These are phyloP conservation scores for Penicillium steckii DNA, from an alignment of 495 filamentous ascomycete species.

Conservation along the genomic window DNA sequence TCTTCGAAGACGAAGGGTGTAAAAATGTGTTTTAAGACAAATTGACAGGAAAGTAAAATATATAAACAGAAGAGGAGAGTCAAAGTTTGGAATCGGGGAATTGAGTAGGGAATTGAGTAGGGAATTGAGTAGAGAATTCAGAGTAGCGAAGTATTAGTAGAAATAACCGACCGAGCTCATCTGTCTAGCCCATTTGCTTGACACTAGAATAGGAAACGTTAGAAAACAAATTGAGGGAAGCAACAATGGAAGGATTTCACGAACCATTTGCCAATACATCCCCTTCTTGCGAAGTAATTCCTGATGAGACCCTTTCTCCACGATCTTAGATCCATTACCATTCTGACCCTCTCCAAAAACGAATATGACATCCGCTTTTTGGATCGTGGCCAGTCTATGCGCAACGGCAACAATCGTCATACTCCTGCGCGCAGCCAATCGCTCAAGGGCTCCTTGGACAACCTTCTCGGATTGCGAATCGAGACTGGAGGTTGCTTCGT, in stretches of 20 bases:
- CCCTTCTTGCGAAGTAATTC: slow-evolving; percentile 47
- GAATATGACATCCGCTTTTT: slow-evolving; percentile 70
- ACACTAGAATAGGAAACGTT: neutral
- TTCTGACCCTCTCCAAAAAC: slow-evolving; percentile 47
- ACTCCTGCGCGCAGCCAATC: slow-evolving; percentile 50
- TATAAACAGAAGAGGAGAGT: neutral
- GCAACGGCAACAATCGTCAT: slow-evolving; percentile 75
- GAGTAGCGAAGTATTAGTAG: no score
- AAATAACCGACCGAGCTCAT: no score
- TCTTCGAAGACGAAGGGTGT: no score
- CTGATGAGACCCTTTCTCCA: slow-evolving; percentile 65
- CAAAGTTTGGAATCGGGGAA: no score
- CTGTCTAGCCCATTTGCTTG: neutral
- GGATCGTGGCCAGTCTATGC: slow-evolving; percentile 70
- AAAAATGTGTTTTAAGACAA: no score
- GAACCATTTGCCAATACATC: slow-evolving; percentile 7
- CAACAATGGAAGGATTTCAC: neutral
- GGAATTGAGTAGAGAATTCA: neutral
- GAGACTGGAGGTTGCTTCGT: slow-evolving; percentile 73
- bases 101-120: no score
- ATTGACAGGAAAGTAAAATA: no score
- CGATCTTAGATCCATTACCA: slow-evolving; percentile 47
- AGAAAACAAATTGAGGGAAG: neutral
- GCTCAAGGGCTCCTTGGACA: slow-evolving; percentile 65
- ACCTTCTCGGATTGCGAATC: slow-evolving; percentile 69